Conservation (phyloP, 352 stramenopile species). For the Lagenidium giganteum region DNA sequence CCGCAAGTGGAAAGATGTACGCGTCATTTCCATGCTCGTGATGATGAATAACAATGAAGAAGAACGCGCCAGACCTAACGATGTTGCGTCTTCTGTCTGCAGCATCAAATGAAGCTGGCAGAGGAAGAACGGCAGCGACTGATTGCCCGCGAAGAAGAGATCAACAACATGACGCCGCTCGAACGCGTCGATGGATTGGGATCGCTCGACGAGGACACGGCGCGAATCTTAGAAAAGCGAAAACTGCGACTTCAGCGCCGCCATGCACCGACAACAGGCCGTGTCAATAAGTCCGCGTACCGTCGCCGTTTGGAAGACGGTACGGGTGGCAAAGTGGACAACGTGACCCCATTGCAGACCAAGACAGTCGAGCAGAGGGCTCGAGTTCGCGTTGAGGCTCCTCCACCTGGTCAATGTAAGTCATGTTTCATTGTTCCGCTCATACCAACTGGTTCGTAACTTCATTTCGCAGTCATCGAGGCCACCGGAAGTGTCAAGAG, state of each 20-base stretch:
- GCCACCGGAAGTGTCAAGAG: constrained; percentile 12
- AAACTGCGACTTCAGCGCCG: constrained; percentile 61
- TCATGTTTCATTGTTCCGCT: constrained; percentile 1
- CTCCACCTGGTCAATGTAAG: constrained; percentile 74
- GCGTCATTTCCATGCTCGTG: too few relatives aligned
- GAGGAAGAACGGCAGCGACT: constrained; percentile 51
- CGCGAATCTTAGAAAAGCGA: constrained; percentile 66
- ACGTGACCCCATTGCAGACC: constrained; percentile 59
- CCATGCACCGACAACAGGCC: constrained; percentile 57
- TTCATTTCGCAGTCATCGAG: constrained; percentile 42
- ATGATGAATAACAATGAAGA: too few relatives aligned
- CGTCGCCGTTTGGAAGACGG: constrained; percentile 69
- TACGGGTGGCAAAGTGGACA: constrained; percentile 74
- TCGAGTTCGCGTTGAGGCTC: constrained; percentile 67
- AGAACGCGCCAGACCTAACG: too few relatives aligned
- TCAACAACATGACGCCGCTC: constrained; percentile 73
- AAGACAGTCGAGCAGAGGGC: constrained; percentile 56
- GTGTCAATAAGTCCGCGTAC: constrained; percentile 77
- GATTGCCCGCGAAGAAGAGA: constrained; percentile 56
- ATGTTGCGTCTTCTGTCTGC: too few relatives aligned
- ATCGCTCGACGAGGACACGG: constrained; percentile 71
- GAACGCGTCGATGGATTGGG: constrained; percentile 58
- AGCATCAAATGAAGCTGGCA: too few relatives aligned
- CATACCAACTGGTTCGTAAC: background rate
- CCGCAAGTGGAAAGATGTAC: constrained; percentile 66